Percentiles rank a stretch among this genome's conserved stretches.
Conservation (phyloP, 139 green algal genomes). For the Chlamydomonas sp. region DNA sequence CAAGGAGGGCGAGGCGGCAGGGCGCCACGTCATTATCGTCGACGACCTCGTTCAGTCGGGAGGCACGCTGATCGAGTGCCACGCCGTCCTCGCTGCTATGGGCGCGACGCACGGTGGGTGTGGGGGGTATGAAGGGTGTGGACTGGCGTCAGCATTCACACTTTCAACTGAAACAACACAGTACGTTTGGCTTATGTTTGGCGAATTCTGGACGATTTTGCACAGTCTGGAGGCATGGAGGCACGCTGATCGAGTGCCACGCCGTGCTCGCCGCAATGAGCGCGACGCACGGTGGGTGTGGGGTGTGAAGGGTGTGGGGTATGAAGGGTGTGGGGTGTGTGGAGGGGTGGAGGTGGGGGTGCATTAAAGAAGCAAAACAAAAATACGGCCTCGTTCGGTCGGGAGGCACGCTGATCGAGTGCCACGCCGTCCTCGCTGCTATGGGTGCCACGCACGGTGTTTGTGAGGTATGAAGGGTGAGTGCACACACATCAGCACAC, state of each 20-base stretch:
- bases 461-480: too few relatives aligned
- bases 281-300: slow-evolving; percentile 52
- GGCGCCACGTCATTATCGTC: slow-evolving; percentile 98
- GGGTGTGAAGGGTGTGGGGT: too few relatives aligned
- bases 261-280: slow-evolving; percentile 67
- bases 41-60: slow-evolving; percentile 97
- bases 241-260: slow-evolving; percentile 94
- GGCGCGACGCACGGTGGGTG: slow-evolving; percentile 57
- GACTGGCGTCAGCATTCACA: not conserved
- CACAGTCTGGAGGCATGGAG: slow-evolving; percentile 91
- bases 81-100: slow-evolving; percentile 65
- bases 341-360: too few relatives aligned
- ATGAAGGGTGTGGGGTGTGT: too few relatives aligned
- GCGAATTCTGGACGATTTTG: slow-evolving; percentile 99
- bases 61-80: slow-evolving; percentile 93
- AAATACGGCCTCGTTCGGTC: slow-evolving; percentile 97
- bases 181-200: too few relatives aligned
- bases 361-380: too few relatives aligned
- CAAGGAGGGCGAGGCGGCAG: slow-evolving; percentile 81
- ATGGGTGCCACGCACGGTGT: slow-evolving; percentile 60
- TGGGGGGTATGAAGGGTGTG: not conserved
- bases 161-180: too few relatives aligned
- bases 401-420: slow-evolving; percentile 93
- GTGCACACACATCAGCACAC: too few relatives aligned
- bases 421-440: slow-evolving; percentile 71